Conservation (phyloP, 495 filamentous ascomycete genomes). For the Penicillium roqueforti region DNA sequence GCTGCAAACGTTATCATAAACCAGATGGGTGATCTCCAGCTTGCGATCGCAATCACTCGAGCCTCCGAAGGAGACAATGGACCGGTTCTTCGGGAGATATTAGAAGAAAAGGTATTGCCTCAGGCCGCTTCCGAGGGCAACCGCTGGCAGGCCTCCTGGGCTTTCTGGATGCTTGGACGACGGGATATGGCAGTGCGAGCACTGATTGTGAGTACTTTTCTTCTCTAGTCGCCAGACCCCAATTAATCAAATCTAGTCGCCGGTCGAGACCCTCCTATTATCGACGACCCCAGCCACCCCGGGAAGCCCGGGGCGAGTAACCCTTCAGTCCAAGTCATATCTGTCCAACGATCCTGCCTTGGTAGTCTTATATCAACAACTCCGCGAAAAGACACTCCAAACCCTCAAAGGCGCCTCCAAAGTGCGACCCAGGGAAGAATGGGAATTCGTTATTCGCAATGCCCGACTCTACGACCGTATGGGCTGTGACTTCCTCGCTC, state of each 20-base stretch:
- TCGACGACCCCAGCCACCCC: constrained; percentile 44
- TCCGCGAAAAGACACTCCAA: constrained; percentile 80
- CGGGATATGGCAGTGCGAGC: constrained; percentile 81
- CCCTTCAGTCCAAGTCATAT: constrained; percentile 69
- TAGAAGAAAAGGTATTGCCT: constrained; percentile 75
- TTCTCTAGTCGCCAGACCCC: not conserved
- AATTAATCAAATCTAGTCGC: constrained; percentile 52
- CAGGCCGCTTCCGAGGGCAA: constrained; percentile 78
- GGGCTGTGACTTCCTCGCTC: constrained; percentile 91
- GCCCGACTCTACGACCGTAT: constrained; percentile 87
- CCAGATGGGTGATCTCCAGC: constrained; percentile 81
- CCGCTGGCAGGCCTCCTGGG: constrained; percentile 93
- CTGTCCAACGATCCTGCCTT: constrained; percentile 86
- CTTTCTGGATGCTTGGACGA: constrained; percentile 85
- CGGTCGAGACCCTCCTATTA: constrained; percentile 64
- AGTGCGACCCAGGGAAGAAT: constrained; percentile 75
- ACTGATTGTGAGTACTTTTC: constrained; percentile 51
- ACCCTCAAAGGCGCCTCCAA: constrained; percentile 80
- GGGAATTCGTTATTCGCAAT: constrained; percentile 85
- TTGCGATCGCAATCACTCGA: constrained; percentile 84
- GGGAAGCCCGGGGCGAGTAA: constrained; percentile 36
- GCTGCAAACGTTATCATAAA: constrained; percentile 80
- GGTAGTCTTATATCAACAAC: constrained; percentile 79
- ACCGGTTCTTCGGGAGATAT: constrained; percentile 63
- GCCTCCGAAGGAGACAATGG: constrained; percentile 87